Evolutionary conservation across 2,329 filamentous ascomycete species (phyloP), one percentile per base, ranked within the genome.

Genomic region (Fusarium camptoceras): DNA sequence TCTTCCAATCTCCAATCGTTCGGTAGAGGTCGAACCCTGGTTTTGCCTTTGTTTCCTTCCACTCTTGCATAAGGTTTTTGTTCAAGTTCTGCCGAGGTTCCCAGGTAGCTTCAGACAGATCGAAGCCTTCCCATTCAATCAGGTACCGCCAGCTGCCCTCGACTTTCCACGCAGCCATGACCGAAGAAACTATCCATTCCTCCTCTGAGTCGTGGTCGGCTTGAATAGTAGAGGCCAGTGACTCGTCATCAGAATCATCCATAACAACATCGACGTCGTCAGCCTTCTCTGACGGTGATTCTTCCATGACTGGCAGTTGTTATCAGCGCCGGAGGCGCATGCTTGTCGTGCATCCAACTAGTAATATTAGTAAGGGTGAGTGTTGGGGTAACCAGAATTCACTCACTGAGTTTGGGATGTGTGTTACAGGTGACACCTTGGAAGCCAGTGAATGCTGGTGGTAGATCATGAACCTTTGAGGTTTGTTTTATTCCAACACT

Each of bases 161-260:
- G 5, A 78, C 60, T 6, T 70, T 55, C 10, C 77, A 79, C 65
- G 88, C 83, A 0, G 84, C 83, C 8, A 89, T 78, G 42, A 91
- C 83, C 14, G 78, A 77, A 42, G 86, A 83, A 8, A 90, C 83
- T 8, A 79, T 75, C 75, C 85, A 89, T 64, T 85, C 83, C 8
- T 82, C 77, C 18, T 83, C 79, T 12, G 80, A 76, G 6, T 83
- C 81, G 39, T 70, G 55, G 9, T 73, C 70, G 22, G 78, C 75
- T 16, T 75, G 75, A 14, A 78, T 64, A 5, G 80, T 79, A 12
- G 81, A 82, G 5, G 77, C 71, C 27, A 80, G 24, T 7, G 78
- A 80, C 20, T 75, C 59, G n/a, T 65, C 70, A 31, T 81, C 78
- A 16, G 75, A 68, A 24, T 72, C 64, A 10, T 60, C 51, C 64